A percentile compares a stretch with the other conserved stretches of the same genome.
These are phyloP conservation scores for Botryosphaeria agaves DNA, from an alignment of 2,329 filamentous ascomycete species.

Conservation along the genomic window DNA sequence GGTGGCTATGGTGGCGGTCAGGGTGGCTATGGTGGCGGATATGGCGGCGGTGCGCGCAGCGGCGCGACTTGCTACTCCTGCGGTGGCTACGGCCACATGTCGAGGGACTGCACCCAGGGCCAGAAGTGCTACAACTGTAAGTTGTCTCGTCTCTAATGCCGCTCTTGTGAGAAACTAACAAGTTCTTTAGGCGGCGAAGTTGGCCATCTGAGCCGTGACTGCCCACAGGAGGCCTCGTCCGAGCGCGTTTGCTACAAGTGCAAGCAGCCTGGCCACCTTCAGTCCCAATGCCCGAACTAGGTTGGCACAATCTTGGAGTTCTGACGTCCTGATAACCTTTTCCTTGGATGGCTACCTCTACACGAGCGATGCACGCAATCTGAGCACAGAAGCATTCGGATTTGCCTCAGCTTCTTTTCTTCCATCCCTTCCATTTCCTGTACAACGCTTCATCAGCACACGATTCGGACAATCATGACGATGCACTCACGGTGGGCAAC, in stretches of 20 bases:
- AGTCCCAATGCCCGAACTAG: constrained; percentile 82
- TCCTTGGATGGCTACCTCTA: too few species aligned
- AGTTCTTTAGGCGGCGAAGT: constrained; percentile 49
- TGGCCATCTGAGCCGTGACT: constrained; percentile 89
- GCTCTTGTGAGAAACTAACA: constrained; percentile 1
- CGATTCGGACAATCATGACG: too few species aligned
- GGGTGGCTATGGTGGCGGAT: constrained; percentile 30
- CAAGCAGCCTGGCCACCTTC: constrained; percentile 74
- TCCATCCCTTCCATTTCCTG: too few species aligned
- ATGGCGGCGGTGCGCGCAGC: constrained; percentile 22
- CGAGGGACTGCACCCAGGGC: constrained; percentile 93
- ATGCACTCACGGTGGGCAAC: too few species aligned
- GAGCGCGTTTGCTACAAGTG: constrained; percentile 99
- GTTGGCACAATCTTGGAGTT: constrained; percentile 12
- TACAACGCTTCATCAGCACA: too few species aligned
- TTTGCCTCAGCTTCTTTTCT: too few species aligned
- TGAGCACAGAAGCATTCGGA: too few species aligned
- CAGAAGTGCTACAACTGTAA: constrained; percentile 99
- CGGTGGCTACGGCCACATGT: constrained; percentile 94
- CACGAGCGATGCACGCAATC: too few species aligned
- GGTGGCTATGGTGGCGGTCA: constrained; percentile 30
- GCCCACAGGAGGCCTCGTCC: constrained; percentile 73
- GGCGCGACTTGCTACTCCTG: constrained; percentile 95
- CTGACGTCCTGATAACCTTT: too few species aligned
- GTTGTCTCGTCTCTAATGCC: constrained; percentile 13